A percentile compares a stretch with the other conserved stretches of the same genome.
phyloP scores from a whole-genome alignment of 2,329 filamentous ascomycete genomes.

The Venturia carpophila region DNA sequence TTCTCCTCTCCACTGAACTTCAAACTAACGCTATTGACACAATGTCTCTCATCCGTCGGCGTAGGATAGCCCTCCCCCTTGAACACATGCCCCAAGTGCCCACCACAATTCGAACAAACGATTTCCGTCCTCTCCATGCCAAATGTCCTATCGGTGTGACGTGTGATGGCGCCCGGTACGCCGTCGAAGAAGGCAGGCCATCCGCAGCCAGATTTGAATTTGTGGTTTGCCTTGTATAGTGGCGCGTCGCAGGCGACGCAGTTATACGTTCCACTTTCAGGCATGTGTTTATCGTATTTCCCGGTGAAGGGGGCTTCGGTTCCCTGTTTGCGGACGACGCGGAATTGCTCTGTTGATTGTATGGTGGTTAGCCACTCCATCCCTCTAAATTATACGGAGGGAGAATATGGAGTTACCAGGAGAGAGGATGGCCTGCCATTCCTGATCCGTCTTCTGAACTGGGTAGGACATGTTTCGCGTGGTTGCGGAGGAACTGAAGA shows the following conservation, averaged over 20 bases:
- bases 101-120: conserved; percentile 87
- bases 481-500: conserved; percentile 53
- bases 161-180: conserved; percentile 78
- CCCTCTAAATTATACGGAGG: conserved; percentile 28
- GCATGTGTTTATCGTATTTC: conserved; percentile 80
- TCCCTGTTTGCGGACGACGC: conserved; percentile 82
- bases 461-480: conserved; percentile 61
- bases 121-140: conserved; percentile 91
- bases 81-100: conserved; percentile 85
- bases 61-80: conserved; percentile 78
- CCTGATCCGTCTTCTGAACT: conserved; percentile 69
- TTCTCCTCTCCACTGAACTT: conserved; percentile 59
- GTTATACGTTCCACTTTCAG: conserved; percentile 67
- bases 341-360: conserved; percentile 30
- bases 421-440: conserved; percentile 83
- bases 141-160: conserved; percentile 66
- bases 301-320: conserved; percentile 77
- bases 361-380: conserved; percentile 25
- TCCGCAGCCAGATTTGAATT: conserved; percentile 93
- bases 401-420: conserved; percentile 44
- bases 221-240: conserved; percentile 86
- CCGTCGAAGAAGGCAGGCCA: conserved; percentile 99
- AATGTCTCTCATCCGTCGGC: conserved; percentile 92
- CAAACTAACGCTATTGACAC: conserved; percentile 87
- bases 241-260: conserved; percentile 82